Evolutionary conservation across 768 basidiomycete species (phyloP), one percentile per base, ranked within the genome.

Genomic region (Boletus pseudopeckii): DNA sequence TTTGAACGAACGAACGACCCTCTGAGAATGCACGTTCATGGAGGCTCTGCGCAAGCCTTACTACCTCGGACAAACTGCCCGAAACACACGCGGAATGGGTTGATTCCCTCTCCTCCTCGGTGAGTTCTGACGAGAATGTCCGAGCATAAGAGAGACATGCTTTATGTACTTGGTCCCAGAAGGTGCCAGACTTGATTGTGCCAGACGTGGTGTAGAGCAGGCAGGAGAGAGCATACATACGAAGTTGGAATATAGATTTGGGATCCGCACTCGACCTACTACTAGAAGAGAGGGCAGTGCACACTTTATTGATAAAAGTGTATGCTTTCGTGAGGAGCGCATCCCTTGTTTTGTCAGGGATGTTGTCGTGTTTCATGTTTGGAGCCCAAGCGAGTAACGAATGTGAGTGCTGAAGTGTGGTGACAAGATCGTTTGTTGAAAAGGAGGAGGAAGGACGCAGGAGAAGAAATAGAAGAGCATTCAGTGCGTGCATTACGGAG

Each of bases 121-220:
- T 1, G 1, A 36, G 45, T 39, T 48, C 69, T 0, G 54, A 58
- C 10, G 53, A 59, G 13, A 64, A 57, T 0, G 66, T 62, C 1
- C 48, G 62, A 52, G 64, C 55, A 33, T 49, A n/a, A 75, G 66
- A 14, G 65, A 73, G 20, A 75, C 74, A 62, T 75, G 80, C 57
- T 79, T 83, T 52, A 74, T 74, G 26, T 66, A 70, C 75, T 61
- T 91, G 90, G 44, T 86, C 83, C 89, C 89, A 90, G 64, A 90
- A 86, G 0, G 76, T 78, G 44, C 72, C 72, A 3, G 83, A 69
- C 44, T 80, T 75, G 26, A 78, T 57, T 60, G 36, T 79, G 74
- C 30, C 80, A 74, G 24, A 75, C 64, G 77, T 75, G 6, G 83
- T 80, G 50, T 74, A 72, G 10, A 85, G 52, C 60, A 79, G 56